These are phyloP conservation scores for Takakia lepidozioides DNA, from an alignment of 225 moss, liverwort and hornwort genomes.

Conservation along the genomic window DNA sequence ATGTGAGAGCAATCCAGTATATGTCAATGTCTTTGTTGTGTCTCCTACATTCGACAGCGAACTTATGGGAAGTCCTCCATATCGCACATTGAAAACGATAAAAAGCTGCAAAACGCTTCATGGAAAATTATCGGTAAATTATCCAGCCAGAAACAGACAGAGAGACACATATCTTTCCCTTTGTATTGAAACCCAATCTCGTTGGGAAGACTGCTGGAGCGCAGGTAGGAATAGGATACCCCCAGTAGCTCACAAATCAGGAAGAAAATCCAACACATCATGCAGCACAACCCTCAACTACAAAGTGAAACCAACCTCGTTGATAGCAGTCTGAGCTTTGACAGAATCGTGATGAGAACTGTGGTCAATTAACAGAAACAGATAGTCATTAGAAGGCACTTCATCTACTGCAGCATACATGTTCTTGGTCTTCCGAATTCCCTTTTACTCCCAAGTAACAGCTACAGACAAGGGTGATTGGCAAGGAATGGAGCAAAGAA, in stretches of 20 bases:
- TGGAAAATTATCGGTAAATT: no score
- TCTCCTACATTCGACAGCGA: slow-evolving; percentile 32
- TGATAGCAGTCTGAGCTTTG: slow-evolving; percentile 97
- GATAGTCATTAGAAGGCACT: neutral
- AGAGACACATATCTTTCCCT: no score
- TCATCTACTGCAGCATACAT: no score
- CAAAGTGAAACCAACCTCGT: slow-evolving; percentile 71
- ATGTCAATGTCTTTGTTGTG: slow-evolving; percentile 28
- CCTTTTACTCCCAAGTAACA: no score
- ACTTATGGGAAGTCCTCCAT: slow-evolving; percentile 66
- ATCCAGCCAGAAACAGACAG: slow-evolving; percentile 8
- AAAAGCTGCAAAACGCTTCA: slow-evolving; percentile 69
- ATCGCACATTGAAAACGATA: slow-evolving; percentile 88
- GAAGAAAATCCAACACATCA: no score
- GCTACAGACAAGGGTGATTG: no score
- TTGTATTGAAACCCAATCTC: no score
- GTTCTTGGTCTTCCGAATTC: no score
- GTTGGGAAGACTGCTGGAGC: no score
- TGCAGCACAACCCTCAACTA: slow-evolving; percentile 7
- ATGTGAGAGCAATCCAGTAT: slow-evolving; percentile 48
- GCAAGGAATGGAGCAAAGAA: neutral
- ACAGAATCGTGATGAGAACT: slow-evolving; percentile 97
- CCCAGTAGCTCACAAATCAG: no score
- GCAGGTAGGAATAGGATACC: no score
- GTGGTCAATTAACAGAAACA: slow-evolving; percentile 12